Percentiles rank a stretch among this genome's conserved stretches.
Conservation (phyloP, 129 eudicot genomes). For the Lactuca sativa region DNA sequence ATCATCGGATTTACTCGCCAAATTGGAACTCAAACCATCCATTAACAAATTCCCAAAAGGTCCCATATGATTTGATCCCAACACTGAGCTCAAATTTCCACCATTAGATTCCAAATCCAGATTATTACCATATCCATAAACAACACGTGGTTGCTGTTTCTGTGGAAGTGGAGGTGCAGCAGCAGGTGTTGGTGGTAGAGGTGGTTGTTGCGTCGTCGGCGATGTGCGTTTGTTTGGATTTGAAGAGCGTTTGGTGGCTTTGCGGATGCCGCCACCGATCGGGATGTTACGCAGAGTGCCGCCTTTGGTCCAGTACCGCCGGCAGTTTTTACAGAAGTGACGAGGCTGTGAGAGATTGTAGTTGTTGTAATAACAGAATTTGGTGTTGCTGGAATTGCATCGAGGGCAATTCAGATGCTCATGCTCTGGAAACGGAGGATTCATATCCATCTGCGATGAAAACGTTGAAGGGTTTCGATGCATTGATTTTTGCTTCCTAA, state of each 20-base stretch:
- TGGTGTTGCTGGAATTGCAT: conserved; percentile 71
- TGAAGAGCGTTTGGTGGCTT: conserved; percentile 49
- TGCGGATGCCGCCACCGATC: conserved; percentile 66
- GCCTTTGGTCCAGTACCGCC: conserved; percentile 84
- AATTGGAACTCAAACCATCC: conserved; percentile 38
- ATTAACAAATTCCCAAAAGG: conserved; percentile 51
- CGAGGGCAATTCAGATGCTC: conserved; percentile 75
- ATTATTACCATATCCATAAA: conserved; percentile 9
- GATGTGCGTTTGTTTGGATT: conserved; percentile 34
- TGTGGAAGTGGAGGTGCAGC: not conserved
- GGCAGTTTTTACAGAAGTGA: conserved; percentile 67
- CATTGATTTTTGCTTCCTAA: not conserved
- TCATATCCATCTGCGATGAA: conserved; percentile 35
- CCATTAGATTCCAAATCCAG: conserved; percentile 20
- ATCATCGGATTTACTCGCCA: conserved; percentile 30
- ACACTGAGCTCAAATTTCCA: conserved; percentile 41
- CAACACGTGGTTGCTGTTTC: conserved; percentile 10
- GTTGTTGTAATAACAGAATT: conserved; percentile 90
- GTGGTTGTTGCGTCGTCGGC: not conserved
- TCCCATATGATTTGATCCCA: conserved; percentile 40
- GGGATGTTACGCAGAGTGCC: conserved; percentile 81
- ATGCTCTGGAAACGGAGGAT: conserved; percentile 53
- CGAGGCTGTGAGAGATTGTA: conserved; percentile 93
- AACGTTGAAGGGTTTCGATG: conserved; percentile 32
- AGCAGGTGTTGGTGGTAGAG: not conserved